Percentiles rank a stretch among this genome's conserved stretches.
phyloP scores from a whole-genome alignment of 2,329 filamentous ascomycete species.

The Aspergillus novoparasiticus region DNA sequence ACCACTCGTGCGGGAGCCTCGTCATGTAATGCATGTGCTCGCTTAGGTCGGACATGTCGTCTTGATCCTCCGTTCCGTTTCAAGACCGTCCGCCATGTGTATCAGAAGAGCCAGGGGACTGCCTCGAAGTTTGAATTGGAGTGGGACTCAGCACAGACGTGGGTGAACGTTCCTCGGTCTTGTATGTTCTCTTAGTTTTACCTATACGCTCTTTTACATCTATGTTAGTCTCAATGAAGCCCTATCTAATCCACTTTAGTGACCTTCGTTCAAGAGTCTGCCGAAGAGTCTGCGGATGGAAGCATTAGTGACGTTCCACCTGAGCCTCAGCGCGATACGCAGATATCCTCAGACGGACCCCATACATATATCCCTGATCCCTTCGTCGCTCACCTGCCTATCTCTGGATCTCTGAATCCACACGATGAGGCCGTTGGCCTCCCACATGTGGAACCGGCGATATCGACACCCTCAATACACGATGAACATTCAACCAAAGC shows the following conservation, averaged over 20 bases:
- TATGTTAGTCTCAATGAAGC: too few relatives aligned
- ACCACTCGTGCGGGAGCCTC: conserved; percentile 30
- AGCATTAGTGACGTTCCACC: conserved; percentile 2
- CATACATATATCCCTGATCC: neutral
- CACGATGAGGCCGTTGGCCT: neutral
- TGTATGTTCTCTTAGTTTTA: conserved; percentile 19
- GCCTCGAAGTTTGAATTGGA: conserved; percentile 31
- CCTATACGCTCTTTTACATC: neutral
- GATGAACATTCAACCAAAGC: conserved; percentile 10
- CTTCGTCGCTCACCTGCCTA: neutral
- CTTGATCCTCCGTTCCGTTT: conserved; percentile 39
- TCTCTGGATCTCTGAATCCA: neutral
- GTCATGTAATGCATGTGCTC: conserved; percentile 32
- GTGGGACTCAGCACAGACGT: conserved; percentile 35
- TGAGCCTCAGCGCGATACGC: conserved; percentile 5
- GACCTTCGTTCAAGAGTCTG: conserved; percentile 30
- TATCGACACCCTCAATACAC: conserved; percentile 8
- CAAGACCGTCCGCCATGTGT: conserved; percentile 36
- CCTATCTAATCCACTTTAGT: conserved; percentile 19
- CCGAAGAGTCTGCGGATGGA: conserved; percentile 18
- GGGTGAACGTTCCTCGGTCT: conserved; percentile 33
- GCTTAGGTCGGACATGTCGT: conserved; percentile 31
- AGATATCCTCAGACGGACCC: neutral
- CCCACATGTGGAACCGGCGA: neutral
- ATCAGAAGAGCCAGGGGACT: conserved; percentile 32